Evolutionary conservation across 805 yeast genomes (phyloP).

Genomic region (Saitoella complicata): DNA sequence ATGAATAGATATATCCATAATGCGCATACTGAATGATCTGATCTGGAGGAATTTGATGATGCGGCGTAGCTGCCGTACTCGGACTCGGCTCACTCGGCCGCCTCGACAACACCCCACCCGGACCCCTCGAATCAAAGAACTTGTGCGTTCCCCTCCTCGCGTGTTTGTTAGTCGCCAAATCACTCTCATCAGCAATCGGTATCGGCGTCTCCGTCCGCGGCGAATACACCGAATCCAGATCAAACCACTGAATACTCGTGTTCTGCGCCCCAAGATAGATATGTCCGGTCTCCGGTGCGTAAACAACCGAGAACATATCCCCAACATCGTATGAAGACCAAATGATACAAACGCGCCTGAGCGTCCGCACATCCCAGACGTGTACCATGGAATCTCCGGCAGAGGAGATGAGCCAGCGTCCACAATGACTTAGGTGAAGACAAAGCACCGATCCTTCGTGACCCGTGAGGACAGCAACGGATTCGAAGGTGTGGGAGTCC

Average conservation of each 20-base stretch:
- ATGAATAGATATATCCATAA: conserved; percentile 65
- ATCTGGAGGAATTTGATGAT: conserved; percentile 39
- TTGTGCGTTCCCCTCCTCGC: conserved; percentile 16
- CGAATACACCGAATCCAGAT: conserved; percentile 9
- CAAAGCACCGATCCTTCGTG: conserved; percentile 64
- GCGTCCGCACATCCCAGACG: conserved; percentile 48
- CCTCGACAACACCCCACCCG: conserved; percentile 34
- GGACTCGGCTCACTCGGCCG: conserved; percentile 5
- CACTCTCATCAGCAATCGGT: too few relatives aligned
- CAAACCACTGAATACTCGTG: conserved; percentile 69
- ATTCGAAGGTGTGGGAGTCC: background rate
- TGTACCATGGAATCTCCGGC: conserved; percentile 24
- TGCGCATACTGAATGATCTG: conserved; percentile 74
- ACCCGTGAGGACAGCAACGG: conserved; percentile 35
- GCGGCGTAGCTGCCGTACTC: conserved; percentile 1
- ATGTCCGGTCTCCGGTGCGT: conserved; percentile 42
- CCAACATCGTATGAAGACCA: conserved; percentile 83
- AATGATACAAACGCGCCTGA: conserved; percentile 41
- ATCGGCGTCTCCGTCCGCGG: too few relatives aligned
- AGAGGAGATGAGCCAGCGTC: conserved; percentile 55
- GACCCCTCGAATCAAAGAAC: conserved; percentile 83
- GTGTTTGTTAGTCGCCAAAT: too few relatives aligned
- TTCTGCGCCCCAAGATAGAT: conserved; percentile 83
- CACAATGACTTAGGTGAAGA: conserved; percentile 29
- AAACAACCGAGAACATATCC: conserved; percentile 71